Evolutionary conservation across 2,329 filamentous ascomycete species (phyloP), one percentile per base, ranked within the genome.

Genomic region (Stachybotrys elegans): DNA sequence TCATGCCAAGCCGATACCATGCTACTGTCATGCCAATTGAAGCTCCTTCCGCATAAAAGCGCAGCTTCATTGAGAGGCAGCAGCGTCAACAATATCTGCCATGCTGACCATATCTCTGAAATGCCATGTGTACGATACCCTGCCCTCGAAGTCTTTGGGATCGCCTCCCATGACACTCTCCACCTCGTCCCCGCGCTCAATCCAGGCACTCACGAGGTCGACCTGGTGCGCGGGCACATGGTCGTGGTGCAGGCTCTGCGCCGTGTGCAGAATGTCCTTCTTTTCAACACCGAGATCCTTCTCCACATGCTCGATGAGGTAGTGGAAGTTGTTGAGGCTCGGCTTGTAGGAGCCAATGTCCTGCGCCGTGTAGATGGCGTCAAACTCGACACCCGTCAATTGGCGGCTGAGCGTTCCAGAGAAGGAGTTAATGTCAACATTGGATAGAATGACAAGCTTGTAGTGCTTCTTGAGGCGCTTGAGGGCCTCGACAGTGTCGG

Each of bases 291-390:
- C 80, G 42, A 84, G 75, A 6, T 79, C 72, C 4, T 61, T 53
- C 54, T 74, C 49, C 16, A 78, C 73, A 25, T 73, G 68, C 13
- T 61, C 58, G 13, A 88, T 66, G 62, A 89, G 66, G 56, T 84
- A 84, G 44, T 76, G 69, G 51, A 90, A 90, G 54, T 88, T 88
- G 22, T 59, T 59, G 29, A 64, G 58, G 48, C 76, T 66, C 0
- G 86, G 86, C 67, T 90, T 90, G 61, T 89, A 90, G 6, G 69
- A 73, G 2, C 86, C 84, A 43, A 89, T 79, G 36, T 85, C 77
- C 62, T 89, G 70, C 2, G 86, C 86, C 3, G 84, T 88, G 61
- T 84, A 79, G 20, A 86, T 68, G 12, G 74, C 72, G 53, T 86
- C 83, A 54, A 88, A 73, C 8, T 38, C 40, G 3, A 77, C 70